phyloP scores from a whole-genome alignment of 352 stramenopile species.

The Pythium periplocum region DNA sequence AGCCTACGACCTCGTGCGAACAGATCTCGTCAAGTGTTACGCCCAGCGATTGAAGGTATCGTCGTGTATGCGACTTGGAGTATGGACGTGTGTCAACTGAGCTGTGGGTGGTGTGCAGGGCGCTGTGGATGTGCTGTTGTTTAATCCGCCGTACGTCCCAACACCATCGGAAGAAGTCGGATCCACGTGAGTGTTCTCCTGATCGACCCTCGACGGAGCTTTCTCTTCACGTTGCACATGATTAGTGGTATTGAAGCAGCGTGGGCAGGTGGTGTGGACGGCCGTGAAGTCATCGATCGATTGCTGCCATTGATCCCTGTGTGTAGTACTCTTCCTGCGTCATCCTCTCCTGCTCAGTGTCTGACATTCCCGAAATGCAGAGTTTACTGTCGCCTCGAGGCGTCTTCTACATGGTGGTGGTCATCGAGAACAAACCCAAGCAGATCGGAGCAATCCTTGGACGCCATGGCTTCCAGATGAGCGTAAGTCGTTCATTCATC shows the following conservation, averaged over 20 bases:
- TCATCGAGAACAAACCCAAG: constrained; percentile 95
- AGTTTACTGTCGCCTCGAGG: constrained; percentile 72
- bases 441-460: constrained; percentile 85
- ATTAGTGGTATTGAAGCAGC: constrained; percentile 92
- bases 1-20: constrained; percentile 74
- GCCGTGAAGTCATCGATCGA: constrained; percentile 94
- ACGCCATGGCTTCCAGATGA: constrained; percentile 62
- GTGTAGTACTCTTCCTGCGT: neutral
- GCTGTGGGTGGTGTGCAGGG: constrained; percentile 17
- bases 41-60: constrained; percentile 46
- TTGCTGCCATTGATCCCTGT: constrained; percentile 90
- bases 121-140: constrained; percentile 93
- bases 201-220: neutral
- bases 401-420: constrained; percentile 96
- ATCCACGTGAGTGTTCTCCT: constrained; percentile 52
- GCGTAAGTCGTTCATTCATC: constrained; percentile 20
- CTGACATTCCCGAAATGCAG: constrained; percentile 10
- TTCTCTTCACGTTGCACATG: too few relatives aligned
- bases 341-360: too few relatives aligned
- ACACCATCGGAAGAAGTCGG: constrained; percentile 95
- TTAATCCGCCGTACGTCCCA: constrained; percentile 99
- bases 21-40: constrained; percentile 76
- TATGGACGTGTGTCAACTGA: neutral
- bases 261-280: constrained; percentile 93
- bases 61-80: neutral